Evolutionary conservation across 2,329 filamentous ascomycete species (phyloP), one percentile per base, ranked within the genome.

Genomic region (Aspergillus unguis): DNA sequence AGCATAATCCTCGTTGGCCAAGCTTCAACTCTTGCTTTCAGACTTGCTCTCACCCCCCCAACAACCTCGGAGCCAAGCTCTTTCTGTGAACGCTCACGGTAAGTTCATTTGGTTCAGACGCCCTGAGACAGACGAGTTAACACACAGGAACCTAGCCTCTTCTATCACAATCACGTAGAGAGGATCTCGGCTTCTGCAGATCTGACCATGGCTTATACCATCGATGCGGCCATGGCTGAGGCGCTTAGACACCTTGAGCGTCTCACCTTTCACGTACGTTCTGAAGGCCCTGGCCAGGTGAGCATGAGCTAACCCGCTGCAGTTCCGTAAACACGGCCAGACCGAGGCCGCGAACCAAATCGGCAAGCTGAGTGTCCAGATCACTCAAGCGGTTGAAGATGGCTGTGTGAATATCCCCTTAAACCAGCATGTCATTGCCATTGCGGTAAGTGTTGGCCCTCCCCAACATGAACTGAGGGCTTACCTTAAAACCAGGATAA

Each of bases 311-410:
- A 33, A 60, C 40, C 28, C 11, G 10, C 11, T 6, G 51, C 44
- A 72, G 70, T 61, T 72, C 47, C 65, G 65, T 35, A 54, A 56
- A 41, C 58, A 66, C 51, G 59, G 62, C 27, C 62, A 65, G 57
- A 58, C 64, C 42, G 56, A 64, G 17, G 58, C 64, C 44, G 68
- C 70, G 29, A 72, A 73, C 55, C 61, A 64, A 29, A 65, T 73
- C 43, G 68, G 67, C 40, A 68, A 67, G 38, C 57, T 66, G 47
- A 65, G 65, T 52, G 58, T 69, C 43, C 59, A 62, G 50, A 67
- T 72, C 31, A 59, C 69, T 11, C 59, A 62, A 32, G 63, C 61
- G 42, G 71, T 71, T 56, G 65, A 64, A 10, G 61, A 68, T 23
- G 65, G 60, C 31, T 58, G 66, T 8, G 55, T 62, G 10, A 53